phyloP scores from a whole-genome alignment of 805 yeast species.

The Candida mattraensis region DNA sequence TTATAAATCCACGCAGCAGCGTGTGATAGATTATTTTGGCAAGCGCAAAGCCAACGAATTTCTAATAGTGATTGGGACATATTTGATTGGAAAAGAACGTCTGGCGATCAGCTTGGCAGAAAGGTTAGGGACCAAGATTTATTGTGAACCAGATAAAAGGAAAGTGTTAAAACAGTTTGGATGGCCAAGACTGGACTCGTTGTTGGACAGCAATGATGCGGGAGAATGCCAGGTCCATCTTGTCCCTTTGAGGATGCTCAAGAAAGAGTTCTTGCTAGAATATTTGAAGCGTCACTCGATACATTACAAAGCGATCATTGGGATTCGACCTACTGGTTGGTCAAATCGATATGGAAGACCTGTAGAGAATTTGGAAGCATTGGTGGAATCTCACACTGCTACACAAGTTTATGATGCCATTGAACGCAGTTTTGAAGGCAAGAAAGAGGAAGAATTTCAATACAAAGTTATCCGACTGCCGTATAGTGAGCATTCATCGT shows the following conservation, averaged over 20 bases:
- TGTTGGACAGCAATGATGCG: conserved; percentile 45
- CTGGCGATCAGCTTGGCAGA: conserved; percentile 69
- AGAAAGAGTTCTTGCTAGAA: conserved; percentile 43
- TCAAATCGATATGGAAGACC: conserved; percentile 43
- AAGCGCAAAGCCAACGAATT: conserved; percentile 19
- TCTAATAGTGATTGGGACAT: conserved; percentile 77
- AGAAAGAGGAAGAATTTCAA: conserved; percentile 17
- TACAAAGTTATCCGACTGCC: conserved; percentile 44
- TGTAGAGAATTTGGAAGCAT: conserved; percentile 10
- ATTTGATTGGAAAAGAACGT: conserved; percentile 90
- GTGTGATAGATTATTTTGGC: conserved; percentile 40
- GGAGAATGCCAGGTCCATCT: conserved; percentile 62
- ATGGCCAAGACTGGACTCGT: conserved; percentile 40
- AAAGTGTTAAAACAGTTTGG: conserved; percentile 46
- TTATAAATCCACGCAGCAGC: conserved; percentile 26
- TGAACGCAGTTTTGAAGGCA: conserved; percentile 19
- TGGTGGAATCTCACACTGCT: conserved; percentile 16
- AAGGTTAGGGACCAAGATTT: conserved; percentile 51
- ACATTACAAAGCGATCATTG: conserved; percentile 62
- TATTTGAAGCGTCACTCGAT: conserved; percentile 49
- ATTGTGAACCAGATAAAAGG: conserved; percentile 48
- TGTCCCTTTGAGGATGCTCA: conserved; percentile 62
- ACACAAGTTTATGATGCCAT: conserved; percentile 15
- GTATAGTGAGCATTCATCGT: conserved; percentile 93
- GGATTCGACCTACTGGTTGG: conserved; percentile 92